phyloP scores from a whole-genome alignment of 2,329 filamentous ascomycete species.

The Alternaria conjuncta region DNA sequence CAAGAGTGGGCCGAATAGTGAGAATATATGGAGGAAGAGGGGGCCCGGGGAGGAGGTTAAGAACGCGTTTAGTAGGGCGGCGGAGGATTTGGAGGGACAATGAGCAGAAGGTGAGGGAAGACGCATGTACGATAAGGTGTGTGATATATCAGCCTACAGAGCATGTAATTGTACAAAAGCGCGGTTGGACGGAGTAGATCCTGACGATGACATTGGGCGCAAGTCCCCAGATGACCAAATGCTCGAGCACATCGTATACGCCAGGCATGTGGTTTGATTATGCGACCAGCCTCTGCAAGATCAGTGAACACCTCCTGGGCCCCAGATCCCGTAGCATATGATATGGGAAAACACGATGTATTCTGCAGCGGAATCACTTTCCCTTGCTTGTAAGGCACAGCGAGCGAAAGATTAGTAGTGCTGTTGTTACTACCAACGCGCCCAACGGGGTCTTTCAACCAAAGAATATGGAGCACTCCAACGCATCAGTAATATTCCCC shows the following conservation, averaged over 20 bases:
- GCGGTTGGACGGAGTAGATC: too few species aligned
- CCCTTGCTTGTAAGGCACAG: neutral
- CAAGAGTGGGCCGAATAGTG: constrained; percentile 74
- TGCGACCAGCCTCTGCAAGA: rapidly evolving
- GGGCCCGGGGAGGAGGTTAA: constrained; percentile 48
- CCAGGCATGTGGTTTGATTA: neutral
- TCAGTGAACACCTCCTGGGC: neutral
- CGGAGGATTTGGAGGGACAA: constrained; percentile 16
- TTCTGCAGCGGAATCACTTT: neutral
- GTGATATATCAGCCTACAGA: too few species aligned
- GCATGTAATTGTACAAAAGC: too few species aligned
- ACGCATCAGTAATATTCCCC: neutral
- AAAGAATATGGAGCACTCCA: too few species aligned
- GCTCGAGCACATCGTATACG: neutral
- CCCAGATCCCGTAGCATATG: neutral
- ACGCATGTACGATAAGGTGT: too few species aligned
- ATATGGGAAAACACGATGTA: neutral
- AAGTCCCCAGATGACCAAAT: too few species aligned
- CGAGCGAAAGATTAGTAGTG: neutral
- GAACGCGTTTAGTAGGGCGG: constrained; percentile 31
- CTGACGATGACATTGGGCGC: neutral
- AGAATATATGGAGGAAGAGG: constrained; percentile 87
- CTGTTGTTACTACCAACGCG: neutral
- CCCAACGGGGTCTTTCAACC: too few species aligned
- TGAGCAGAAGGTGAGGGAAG: too few species aligned